Base-by-base conservation (phyloP, 768 basidiomycete species). In the Leccinum aurantiacum region DNA sequence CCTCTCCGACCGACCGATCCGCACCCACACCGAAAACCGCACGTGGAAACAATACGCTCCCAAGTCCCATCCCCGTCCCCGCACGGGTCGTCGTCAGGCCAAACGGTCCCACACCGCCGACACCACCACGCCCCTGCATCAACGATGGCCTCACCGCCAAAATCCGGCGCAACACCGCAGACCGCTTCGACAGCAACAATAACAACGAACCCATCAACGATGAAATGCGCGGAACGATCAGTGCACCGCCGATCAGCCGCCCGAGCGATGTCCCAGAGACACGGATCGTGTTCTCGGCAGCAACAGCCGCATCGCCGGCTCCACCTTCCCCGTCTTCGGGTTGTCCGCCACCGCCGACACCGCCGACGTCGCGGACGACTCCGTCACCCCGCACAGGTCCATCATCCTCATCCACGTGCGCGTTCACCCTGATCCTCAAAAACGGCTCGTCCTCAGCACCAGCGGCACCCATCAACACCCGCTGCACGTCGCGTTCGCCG, bases 181-280 rank as follows among this genome's bases (percentile, higher is more conserved):
- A 75, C 7, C 33, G 61, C 44, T 71, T 77, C 24, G 90, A 84
- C 4, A 89, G 67, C 24, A 77, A 78, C 41, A 83, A 74, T 3
- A 92, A 78, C 14, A 89, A 62, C 10, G 74, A 67, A 1, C 90
- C 90, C 88, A 90, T 89, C 50, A 77, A 64, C 51, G 76, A 84
- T 22, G 90, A 81, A 63, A 92, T 83, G 8, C 80, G 80, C 0
- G 90, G 90, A 54, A 89, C 78, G 59, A 87, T 74, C 17, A 92
- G 74, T 1, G 90, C 88, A 4, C 90, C 89, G 22, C 86, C 87
- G 51, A 92, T 72, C 65, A 83, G 75, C 13, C 89, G 82, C 1
- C 89, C 90, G 4, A 90, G 67, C 0, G 87, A 85, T 17, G 82
- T 77, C 17, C 82, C 79, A 19, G 83, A 82, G 63, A 85, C 74